Evolutionary conservation across 2,329 filamentous ascomycete genomes (phyloP), one percentile per base, ranked within the genome.

Genomic region (Botrytis aclada): DNA sequence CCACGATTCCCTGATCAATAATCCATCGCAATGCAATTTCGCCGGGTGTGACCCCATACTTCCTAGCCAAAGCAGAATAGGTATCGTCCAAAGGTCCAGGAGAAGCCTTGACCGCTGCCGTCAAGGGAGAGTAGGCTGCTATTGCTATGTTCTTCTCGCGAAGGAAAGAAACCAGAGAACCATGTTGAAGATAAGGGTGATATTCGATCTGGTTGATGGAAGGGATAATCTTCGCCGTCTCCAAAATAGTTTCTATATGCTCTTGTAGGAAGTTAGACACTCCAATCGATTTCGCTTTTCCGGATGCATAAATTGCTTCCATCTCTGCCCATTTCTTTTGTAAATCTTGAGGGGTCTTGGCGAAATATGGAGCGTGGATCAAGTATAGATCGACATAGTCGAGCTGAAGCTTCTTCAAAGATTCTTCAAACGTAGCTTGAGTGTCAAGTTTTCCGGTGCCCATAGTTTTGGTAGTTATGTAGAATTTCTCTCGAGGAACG

Each of bases 131-230:
- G 80, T 89, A 91, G 14, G 86, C 86, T 9, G 85, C 82, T 4
- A 87, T 80, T 6, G 87, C 86, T 75, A 93, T 92, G 71, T 83
- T 81, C 78, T 90, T 83, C 78, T 86, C 81, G 77, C 84, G 85
- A 80, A 86, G 87, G 82, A 87, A 92, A 25, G 84, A 81, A 45
- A 92, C 71, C 20, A 92, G 83, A 39, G 85, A 84, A 9, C 84
- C 85, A 80, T 92, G 90, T 82, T 92, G 90, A 69, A 92, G 84
- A 80, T 93, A 93, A 0, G 93, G 92, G 82, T 96, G 92, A 79
- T 88, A 90, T 84, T 95, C 93, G 79, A 95, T 92, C 85, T 96
- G 93, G 83, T 95, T 95, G 75, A 92, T 87, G 10, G 88, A 89
- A 0, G 93, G 93, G 4, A 84, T 80, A 74, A 92, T 81, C 77